Base-by-base conservation (phyloP, 331 rosid species). In the Quercus tomentella region DNA sequence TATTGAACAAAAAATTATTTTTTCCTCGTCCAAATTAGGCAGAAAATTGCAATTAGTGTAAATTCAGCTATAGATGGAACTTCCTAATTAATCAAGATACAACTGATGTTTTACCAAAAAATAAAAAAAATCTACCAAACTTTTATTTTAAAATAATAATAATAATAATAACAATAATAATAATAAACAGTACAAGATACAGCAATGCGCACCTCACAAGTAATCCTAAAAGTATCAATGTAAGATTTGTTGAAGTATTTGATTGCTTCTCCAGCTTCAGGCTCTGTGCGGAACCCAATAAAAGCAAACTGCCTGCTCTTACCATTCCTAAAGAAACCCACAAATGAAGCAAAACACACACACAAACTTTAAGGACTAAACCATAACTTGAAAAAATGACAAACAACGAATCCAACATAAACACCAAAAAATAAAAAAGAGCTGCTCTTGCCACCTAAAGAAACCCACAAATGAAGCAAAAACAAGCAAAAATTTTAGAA, bases 241-340 rank as follows among this genome's bases (percentile, higher is more conserved):
- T 82, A 93, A 21, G 92, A 76, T 73, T 55, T 84, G 77, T 93
- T 85, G 88, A 91, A 93, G 90, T 90, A 90, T 69, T 75, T 83
- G 70, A 89, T 90, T 4, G 99, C 97, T 74, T 86, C 92, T 45
- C 87, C 85, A 74, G 97, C 97, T 82, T 93, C 92, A 15, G 17
- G 68, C 76, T 82, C 91, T 0, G 93, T 75, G 17, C 89, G 97
- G 70, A 85, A 96, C 79, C 98, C 98, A 14, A 93, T 82, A 82
- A 93, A 96, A 23, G 90, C 97, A 70, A 91, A 90, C 61, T 90
- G 97, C 20, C 98, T 86, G 76, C 89, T 93, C 81, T 88, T 90
- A 9, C 99, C 98, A 56, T 93, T 88, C 78, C 97, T 93, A 78
- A 66, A 35, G 16, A 63, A 73, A 57, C 45, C 74, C 81, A 82